A percentile compares a stretch with the other conserved stretches of the same genome.
Conservation (phyloP, 768 basidiomycete genomes). For the Tricholoma furcatifolium region DNA sequence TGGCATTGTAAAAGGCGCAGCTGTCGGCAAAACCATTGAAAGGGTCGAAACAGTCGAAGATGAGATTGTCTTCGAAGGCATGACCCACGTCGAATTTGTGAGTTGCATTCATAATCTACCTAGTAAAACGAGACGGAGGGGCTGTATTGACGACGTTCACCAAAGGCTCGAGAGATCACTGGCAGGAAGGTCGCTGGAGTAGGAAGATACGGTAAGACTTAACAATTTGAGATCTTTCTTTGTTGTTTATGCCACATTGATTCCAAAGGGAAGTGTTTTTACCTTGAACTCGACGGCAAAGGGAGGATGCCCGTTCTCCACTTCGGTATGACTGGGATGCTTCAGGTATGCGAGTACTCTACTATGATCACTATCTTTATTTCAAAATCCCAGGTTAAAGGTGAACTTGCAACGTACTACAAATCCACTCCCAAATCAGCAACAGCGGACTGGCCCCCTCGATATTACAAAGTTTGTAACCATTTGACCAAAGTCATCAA, state of each 20-base stretch:
- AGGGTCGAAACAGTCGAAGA: conserved; percentile 61
- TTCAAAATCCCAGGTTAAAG: conserved; percentile 39
- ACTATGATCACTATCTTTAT: not conserved
- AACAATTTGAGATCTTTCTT: not conserved
- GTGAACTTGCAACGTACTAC: conserved; percentile 48
- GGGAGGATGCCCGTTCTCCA: conserved; percentile 71
- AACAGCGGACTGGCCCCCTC: conserved; percentile 60
- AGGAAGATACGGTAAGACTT: conserved; percentile 49
- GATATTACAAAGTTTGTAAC: conserved; percentile 55
- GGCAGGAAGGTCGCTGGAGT: conserved; percentile 47
- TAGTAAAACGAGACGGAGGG: too few relatives aligned
- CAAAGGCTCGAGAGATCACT: conserved; percentile 52
- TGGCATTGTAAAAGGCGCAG: conserved; percentile 50
- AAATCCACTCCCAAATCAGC: conserved; percentile 39
- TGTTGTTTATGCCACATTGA: not conserved
- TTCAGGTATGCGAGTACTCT: conserved; percentile 43
- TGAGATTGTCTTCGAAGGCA: conserved; percentile 58
- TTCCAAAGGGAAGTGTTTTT: conserved; percentile 54
- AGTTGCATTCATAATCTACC: conserved; percentile 30
- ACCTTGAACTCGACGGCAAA: conserved; percentile 57
- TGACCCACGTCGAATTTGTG: conserved; percentile 62
- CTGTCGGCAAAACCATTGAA: conserved; percentile 50
- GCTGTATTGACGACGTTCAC: not conserved
- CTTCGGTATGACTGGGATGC: conserved; percentile 87
- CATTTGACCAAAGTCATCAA: too few relatives aligned